Evolutionary conservation across 352 stramenopile species (phyloP).

Genomic region (Phytophthora citrophthora): DNA sequence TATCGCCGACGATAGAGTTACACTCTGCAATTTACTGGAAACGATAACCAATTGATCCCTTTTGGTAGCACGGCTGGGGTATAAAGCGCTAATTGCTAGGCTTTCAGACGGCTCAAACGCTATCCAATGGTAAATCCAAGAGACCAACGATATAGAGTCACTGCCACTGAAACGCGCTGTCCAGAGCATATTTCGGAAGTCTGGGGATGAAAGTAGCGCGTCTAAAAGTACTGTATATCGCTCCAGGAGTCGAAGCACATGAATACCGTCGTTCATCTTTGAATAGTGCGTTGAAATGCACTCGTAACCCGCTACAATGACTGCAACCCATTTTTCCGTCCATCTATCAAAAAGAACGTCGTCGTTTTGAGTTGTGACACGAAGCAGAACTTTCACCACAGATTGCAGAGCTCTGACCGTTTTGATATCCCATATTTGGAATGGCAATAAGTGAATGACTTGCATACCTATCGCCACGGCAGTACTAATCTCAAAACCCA

Average conservation of each 20-base stretch:
- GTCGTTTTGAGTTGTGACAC: neutral
- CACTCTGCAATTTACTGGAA: slow-evolving; percentile 2
- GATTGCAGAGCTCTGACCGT: slow-evolving; percentile 1
- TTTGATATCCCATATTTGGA: neutral
- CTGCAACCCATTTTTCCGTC: neutral
- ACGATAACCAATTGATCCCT: neutral
- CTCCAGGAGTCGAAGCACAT: slow-evolving; percentile 7
- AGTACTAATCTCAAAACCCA: neutral
- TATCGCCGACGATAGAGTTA: neutral
- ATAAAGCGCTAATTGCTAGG: neutral
- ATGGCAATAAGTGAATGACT: neutral
- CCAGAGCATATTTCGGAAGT: slow-evolving; percentile 5
- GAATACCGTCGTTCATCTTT: neutral
- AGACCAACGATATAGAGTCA: slow-evolving; percentile 4
- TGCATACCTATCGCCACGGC: neutral
- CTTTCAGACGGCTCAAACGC: slow-evolving; percentile 8
- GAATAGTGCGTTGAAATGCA: slow-evolving; percentile 11
- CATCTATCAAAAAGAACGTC: neutral
- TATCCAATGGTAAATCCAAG: slow-evolving; percentile 20
- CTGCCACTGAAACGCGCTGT: neutral
- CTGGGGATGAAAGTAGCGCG: slow-evolving; percentile 1
- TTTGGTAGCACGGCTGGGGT: slow-evolving; percentile 2
- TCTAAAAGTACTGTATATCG: slow-evolving; percentile 8
- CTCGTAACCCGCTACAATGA: slow-evolving; percentile 7
- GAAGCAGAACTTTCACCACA: slow-evolving; percentile 9